Conservation (phyloP, 228 moss, liverwort and hornwort species). For the Sphagnum fallax region DNA sequence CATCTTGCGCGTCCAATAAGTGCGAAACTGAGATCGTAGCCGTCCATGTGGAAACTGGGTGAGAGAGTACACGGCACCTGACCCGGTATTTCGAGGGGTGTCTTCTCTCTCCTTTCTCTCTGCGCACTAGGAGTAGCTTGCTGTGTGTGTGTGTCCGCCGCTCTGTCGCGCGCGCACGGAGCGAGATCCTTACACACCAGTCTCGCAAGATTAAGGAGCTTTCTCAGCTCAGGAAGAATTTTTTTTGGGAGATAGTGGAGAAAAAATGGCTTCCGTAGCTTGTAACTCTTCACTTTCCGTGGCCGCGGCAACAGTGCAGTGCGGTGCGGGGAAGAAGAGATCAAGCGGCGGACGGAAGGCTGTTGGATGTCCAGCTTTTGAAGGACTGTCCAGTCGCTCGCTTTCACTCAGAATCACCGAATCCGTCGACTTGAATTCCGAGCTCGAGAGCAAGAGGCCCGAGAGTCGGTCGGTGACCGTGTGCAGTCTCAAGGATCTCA, state of each 20-base stretch:
- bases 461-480: conserved; percentile 33
- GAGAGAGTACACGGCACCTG: too few relatives aligned
- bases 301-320: conserved; percentile 19
- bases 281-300: conserved; percentile 22
- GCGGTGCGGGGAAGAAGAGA: conserved; percentile 5
- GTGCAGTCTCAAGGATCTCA: conserved; percentile 62
- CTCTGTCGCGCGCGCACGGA: too few relatives aligned
- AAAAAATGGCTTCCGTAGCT: conserved; percentile 3
- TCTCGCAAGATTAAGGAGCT: background rate
- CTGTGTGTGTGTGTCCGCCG: too few relatives aligned
- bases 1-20: background rate
- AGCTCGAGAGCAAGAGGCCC: conserved; percentile 26
- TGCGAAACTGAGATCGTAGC: too few relatives aligned
- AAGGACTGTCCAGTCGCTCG: conserved; percentile 33
- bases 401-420: conserved; percentile 33
- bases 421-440: conserved; percentile 24
- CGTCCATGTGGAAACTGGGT: too few relatives aligned
- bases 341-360: background rate
- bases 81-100: too few relatives aligned
- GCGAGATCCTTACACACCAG: background rate
- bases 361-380: conserved; percentile 22
- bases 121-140: background rate
- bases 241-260: background rate
- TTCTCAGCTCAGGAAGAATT: background rate
- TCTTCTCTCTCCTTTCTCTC: background rate